A percentile compares a stretch with the other conserved stretches of the same genome.
Conservation (phyloP, 1,139 yeast genomes). For the Zygoascus hellenicus region DNA sequence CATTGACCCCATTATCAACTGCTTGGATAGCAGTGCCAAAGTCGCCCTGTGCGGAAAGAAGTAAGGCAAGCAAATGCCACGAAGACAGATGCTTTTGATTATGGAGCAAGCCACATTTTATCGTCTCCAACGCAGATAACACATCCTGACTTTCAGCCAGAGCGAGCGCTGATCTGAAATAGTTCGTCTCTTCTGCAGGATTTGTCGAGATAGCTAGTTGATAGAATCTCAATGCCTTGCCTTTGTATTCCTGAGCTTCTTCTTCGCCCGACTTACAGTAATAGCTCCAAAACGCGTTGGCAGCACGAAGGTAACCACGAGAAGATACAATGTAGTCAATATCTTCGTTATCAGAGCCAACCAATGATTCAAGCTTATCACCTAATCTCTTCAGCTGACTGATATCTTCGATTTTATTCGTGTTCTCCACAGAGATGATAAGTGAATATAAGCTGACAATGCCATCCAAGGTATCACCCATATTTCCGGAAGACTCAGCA, state of each 20-base stretch:
- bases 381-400: background rate
- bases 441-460: constrained; percentile 24
- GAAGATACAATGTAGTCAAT: constrained; percentile 15
- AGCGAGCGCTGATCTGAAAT: constrained; percentile 29
- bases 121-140: constrained; percentile 29
- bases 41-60: constrained; percentile 49
- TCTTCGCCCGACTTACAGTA: constrained; percentile 18
- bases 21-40: constrained; percentile 42
- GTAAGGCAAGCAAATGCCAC: constrained; percentile 48
- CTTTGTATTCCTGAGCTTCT: constrained; percentile 18
- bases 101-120: constrained; percentile 34
- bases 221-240: constrained; percentile 25
- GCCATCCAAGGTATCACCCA: constrained; percentile 29
- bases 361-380: background rate
- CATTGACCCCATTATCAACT: constrained; percentile 21
- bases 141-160: constrained; percentile 27
- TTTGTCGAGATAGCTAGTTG: constrained; percentile 21
- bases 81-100: constrained; percentile 42
- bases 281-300: constrained; percentile 24
- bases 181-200: constrained; percentile 18
- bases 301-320: constrained; percentile 24
- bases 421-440: background rate
- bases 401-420: background rate
- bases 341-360: constrained; percentile 8
- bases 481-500: constrained; percentile 16